Evolutionary conservation across 495 filamentous ascomycete species (phyloP), one percentile per base, ranked within the genome.

Genomic region (Aspergillus bertholletiae): DNA sequence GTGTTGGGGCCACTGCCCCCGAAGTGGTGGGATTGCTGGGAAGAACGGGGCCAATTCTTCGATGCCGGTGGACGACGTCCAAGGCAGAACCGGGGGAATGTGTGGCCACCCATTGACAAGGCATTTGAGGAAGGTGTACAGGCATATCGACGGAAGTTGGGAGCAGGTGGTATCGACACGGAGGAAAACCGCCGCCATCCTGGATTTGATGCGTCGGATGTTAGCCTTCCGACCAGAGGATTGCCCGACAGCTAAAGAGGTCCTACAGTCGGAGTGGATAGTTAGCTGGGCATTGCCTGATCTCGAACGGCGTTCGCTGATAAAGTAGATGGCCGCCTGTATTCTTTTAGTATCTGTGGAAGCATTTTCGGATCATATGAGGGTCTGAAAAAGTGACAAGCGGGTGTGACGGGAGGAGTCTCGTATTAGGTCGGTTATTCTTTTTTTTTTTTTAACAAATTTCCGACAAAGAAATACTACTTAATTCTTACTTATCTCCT

Each of bases 191-290:
- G 39, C 21, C 32, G 66, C 64, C 2, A 48, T 66, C 50, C 51
- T 70, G 6, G 63, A 66, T 53, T 55, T 70, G 52, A 66, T 70
- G 59, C 62, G 65, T 17, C 48, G 51, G 23, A 56, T 65, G 59
- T 32, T 68, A 28, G 17, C 27, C 37, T 68, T 58, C 34, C 34
- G 40, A 17, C 60, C 60, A 2, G 59, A 66, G 34, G 53, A 57
- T 6, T 45, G 63, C 32, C 45, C 44, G 7, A 64, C 56, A 17
- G 57, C 55, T 28, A 52, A 62, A 24, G 54, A 62, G 32, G 55
- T 63, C 2, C 41, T 68, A 17, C 27, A 54, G 21, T 68, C 58
- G 18, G 54, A 62, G 27, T 68, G 63, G 60, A 68, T 68, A 54
- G 47, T 55, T 3, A 59, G 58, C 20, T 65, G 56, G 62, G 51